Conservation (phyloP, 768 basidiomycete species). For the Phaeotremella fagi region DNA sequence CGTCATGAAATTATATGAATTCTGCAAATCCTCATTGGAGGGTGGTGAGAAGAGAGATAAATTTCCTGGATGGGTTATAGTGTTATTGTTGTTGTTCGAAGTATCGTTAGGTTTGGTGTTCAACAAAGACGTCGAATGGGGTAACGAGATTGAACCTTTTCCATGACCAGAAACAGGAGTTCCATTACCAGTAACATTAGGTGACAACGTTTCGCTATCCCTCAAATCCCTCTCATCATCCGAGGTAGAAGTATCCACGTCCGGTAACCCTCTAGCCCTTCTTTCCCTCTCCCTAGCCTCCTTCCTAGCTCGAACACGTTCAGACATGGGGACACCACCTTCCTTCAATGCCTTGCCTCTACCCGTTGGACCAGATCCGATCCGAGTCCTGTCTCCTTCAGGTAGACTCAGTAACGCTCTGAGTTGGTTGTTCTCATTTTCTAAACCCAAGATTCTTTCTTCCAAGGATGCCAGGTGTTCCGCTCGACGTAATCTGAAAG, state of each 20-base stretch:
- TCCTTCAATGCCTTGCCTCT: conserved; percentile 47
- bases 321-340: conserved; percentile 47
- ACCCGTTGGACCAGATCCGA: conserved; percentile 49
- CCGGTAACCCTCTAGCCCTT: conserved; percentile 24
- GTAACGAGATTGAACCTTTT: background rate
- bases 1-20: conserved; percentile 32
- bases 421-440: conserved; percentile 46
- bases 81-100: conserved; percentile 5
- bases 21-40: background rate
- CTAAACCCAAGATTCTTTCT: conserved; percentile 47
- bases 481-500: conserved; percentile 47
- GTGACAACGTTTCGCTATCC: conserved; percentile 22
- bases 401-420: conserved; percentile 38
- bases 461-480: conserved; percentile 48
- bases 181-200: conserved; percentile 8
- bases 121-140: conserved; percentile 1
- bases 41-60: conserved; percentile 12
- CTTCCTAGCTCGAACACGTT: conserved; percentile 44
- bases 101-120: background rate
- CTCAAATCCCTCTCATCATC: conserved; percentile 5
- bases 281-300: conserved; percentile 41
- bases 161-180: background rate
- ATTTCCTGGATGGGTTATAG: background rate
- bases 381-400: conserved; percentile 27
- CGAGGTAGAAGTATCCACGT: conserved; percentile 5